Conservation (phyloP, 1,284 basidiomycete genomes). For the Exobasidium cylindrosporum region DNA sequence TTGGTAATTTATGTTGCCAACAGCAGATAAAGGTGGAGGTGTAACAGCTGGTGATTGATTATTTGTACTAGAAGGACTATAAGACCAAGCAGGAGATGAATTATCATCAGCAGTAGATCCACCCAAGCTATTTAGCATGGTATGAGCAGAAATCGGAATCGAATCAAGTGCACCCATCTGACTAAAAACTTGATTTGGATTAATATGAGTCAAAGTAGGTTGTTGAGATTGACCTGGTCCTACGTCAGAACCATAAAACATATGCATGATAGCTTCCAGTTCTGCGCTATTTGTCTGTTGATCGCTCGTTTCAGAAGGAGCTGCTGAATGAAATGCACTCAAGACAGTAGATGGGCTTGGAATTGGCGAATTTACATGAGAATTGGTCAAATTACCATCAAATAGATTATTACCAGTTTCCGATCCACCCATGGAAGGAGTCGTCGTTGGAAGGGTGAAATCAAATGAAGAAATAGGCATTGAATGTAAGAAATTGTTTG, state of each 20-base stretch:
- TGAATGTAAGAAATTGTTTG: slow-evolving; percentile 24
- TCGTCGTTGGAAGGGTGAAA: slow-evolving; percentile 34
- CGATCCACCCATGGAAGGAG: neutral
- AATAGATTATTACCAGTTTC: neutral
- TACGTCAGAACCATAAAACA: slow-evolving; percentile 48
- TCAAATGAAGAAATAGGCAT: slow-evolving; percentile 40
- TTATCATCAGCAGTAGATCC: slow-evolving; percentile 33
- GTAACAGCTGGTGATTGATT: slow-evolving; percentile 32
- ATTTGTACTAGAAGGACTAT: slow-evolving; percentile 36
- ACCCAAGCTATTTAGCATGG: slow-evolving; percentile 8
- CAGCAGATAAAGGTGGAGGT: slow-evolving; percentile 22
- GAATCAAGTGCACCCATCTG: slow-evolving; percentile 2
- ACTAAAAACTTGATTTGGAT: slow-evolving; percentile 45
- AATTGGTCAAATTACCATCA: neutral
- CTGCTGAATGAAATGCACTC: neutral
- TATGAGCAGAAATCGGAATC: slow-evolving; percentile 7
- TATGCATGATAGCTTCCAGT: slow-evolving; percentile 45
- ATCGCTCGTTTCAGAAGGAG: neutral
- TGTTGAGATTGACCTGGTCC: slow-evolving; percentile 19
- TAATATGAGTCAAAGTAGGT: slow-evolving; percentile 42
- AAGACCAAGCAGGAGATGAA: slow-evolving; percentile 36
- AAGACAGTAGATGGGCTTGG: slow-evolving; percentile 1
- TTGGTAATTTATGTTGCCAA: slow-evolving; percentile 29
- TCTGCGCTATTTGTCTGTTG: slow-evolving; percentile 18
- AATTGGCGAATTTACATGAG: slow-evolving; percentile 5